Base-by-base conservation (phyloP, 1,284 basidiomycete genomes). In the Cutaneotrichosporon daszewskae region DNA sequence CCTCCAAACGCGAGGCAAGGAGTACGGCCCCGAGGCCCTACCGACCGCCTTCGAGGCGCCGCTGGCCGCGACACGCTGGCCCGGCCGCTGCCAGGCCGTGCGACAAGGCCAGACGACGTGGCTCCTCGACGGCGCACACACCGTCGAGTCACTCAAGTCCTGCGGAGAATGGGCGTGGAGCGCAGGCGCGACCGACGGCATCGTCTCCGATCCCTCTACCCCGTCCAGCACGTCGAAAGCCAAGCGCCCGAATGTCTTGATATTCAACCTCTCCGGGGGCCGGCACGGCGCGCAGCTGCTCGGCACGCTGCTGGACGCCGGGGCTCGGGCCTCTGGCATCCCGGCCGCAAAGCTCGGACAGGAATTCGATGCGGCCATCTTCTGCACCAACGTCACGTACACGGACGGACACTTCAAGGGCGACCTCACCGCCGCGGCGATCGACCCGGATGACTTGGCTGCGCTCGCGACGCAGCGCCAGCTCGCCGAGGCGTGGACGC, bases 71-170 rank as follows among this genome's bases (percentile, higher is more conserved):
- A 79, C 91, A 1, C 79, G 76, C 48, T 99, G 94, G 94, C 94
- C 95, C 3, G 95, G 95, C n/a, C 80, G 95, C 32, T 99, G 95
- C 67, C 95, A 99, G 70, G 79, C 78, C 1, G 81, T 95, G 3
- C 81, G 81, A 2, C 62, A 40, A 11, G 55, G 54, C 7, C 32
- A 48, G 18, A 26, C 39, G 13, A 86, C 80, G 1, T 98, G 91
- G 90, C 88, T 84, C 66, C 74, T 98, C 19, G 95, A 98, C 66
- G 95, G 95, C 1, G 92, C 94, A 12, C 95, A 98, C 67, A 99
- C 95, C 0, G 72, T 80, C 12, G 95, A 98, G 66, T 95, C 89
- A 60, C 75, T 99, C 23, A 77, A 79, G 34, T 87, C 82, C 48
- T 94, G 92, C 58, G 79, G 86, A 16, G 75, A 85, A 49, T 99